Evolutionary conservation across 2,329 filamentous ascomycete species (phyloP).

Genomic region (Aspergillus uvarum): DNA sequence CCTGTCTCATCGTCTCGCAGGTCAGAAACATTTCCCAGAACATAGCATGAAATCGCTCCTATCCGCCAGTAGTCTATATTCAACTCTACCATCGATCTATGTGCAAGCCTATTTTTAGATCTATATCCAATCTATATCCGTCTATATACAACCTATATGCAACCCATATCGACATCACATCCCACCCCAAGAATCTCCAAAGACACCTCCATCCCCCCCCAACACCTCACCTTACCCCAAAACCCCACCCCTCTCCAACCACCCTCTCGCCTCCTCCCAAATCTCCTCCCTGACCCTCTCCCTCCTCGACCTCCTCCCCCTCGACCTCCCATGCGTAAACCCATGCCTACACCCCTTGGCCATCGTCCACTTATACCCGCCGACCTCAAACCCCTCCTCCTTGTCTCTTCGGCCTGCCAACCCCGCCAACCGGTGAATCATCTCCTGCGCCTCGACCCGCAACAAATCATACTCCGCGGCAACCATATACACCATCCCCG

Average conservation of each 20-base stretch:
- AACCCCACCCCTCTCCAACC: not conserved
- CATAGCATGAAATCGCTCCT: no score
- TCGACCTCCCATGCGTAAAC: conserved; percentile 10
- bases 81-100: no score
- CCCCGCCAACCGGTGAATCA: conserved; percentile 31
- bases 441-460: conserved; percentile 37
- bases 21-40: no score
- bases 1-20: no score
- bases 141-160: no score
- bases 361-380: conserved; percentile 21
- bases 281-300: not conserved
- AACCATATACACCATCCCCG: conserved; percentile 46
- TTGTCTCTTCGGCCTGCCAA: conserved; percentile 17
- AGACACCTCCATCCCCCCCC: not conserved
- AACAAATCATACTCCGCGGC: conserved; percentile 49
- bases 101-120: no score
- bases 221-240: not conserved
- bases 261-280: not conserved
- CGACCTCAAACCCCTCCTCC: conserved; percentile 19
- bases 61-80: no score
- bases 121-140: no score
- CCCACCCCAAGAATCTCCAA: no score
- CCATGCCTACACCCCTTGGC: conserved; percentile 17
- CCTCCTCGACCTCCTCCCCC: not conserved
- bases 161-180: no score